Percentiles rank a stretch among this genome's conserved stretches.
These are phyloP conservation scores for Spencermartinsiella ligniputridi DNA, from an alignment of 1,139 yeast species.

Conservation along the genomic window DNA sequence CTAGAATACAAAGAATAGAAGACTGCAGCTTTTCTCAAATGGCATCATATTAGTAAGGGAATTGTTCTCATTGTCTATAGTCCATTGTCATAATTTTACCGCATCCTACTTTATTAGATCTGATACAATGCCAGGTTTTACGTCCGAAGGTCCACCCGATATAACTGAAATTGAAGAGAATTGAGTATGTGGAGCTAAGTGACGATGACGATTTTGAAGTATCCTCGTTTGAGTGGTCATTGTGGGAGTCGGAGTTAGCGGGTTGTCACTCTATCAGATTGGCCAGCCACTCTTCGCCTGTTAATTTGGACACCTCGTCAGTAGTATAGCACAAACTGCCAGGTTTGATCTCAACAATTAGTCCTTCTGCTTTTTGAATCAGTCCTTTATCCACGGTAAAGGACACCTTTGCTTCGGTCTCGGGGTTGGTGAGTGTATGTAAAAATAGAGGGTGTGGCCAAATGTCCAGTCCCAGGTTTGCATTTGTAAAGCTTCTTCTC, in stretches of 20 bases:
- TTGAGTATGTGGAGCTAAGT: constrained; percentile 40
- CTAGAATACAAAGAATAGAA: too few relatives aligned
- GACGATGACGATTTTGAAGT: constrained; percentile 89
- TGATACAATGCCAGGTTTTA: constrained; percentile 41
- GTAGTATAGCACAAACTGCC: background rate
- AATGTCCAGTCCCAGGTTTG: constrained; percentile 65
- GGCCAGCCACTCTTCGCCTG: background rate
- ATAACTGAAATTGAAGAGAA: constrained; percentile 29
- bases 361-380: constrained; percentile 11
- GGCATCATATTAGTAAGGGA: too few relatives aligned
- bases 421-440: constrained; percentile 38
- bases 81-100: constrained; percentile 57
- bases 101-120: constrained; percentile 34
- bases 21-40: constrained; percentile 60
- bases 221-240: constrained; percentile 44
- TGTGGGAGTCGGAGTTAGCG: too few relatives aligned
- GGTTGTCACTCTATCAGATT: too few relatives aligned
- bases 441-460: constrained; percentile 69
- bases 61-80: too few relatives aligned
- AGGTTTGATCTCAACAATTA: background rate
- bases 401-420: constrained; percentile 31
- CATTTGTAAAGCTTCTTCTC: constrained; percentile 42
- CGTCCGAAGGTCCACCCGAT: constrained; percentile 68
- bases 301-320: background rate
- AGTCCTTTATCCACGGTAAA: constrained; percentile 45